A percentile compares a stretch with the other conserved stretches of the same genome.
Conservation (phyloP, 176 grass and related monocot genomes). For the Aegilops umbellulata region DNA sequence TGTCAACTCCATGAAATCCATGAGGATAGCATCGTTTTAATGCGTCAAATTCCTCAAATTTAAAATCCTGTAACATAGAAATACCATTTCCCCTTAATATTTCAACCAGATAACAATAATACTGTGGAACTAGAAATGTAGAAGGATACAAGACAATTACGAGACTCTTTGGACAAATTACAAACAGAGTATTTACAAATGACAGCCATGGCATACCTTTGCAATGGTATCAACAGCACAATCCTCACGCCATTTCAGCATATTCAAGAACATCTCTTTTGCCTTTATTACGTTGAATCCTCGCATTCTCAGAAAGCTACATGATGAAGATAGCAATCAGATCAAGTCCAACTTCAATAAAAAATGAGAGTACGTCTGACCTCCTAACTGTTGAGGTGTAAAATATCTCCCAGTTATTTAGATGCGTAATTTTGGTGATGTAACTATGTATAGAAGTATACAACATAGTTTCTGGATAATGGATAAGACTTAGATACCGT, state of each 20-base stretch:
- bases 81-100: constrained; percentile 6
- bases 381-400: constrained; percentile 8
- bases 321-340: constrained; percentile 18
- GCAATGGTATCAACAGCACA: constrained; percentile 66
- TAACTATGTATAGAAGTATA: not conserved
- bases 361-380: constrained; percentile 4
- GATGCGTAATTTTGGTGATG: not conserved
- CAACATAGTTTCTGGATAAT: constrained; percentile 8
- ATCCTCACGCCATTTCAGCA: constrained; percentile 96
- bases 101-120: not conserved
- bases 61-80: constrained; percentile 66
- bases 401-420: constrained; percentile 11
- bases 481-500: constrained; percentile 46
- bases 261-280: constrained; percentile 89
- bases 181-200: constrained; percentile 11
- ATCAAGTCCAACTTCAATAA: constrained; percentile 3
- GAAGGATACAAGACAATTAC: not conserved
- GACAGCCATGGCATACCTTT: constrained; percentile 48
- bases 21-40: constrained; percentile 89
- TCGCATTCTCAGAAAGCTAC: constrained; percentile 91
- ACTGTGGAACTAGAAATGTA: not conserved
- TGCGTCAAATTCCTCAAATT: constrained; percentile 78
- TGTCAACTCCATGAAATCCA: constrained; percentile 96
- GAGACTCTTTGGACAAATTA: constrained; percentile 14
- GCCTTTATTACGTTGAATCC: constrained; percentile 65